Base-by-base conservation (phyloP, 805 yeast species). In the Cyberlindnera maritima region DNA sequence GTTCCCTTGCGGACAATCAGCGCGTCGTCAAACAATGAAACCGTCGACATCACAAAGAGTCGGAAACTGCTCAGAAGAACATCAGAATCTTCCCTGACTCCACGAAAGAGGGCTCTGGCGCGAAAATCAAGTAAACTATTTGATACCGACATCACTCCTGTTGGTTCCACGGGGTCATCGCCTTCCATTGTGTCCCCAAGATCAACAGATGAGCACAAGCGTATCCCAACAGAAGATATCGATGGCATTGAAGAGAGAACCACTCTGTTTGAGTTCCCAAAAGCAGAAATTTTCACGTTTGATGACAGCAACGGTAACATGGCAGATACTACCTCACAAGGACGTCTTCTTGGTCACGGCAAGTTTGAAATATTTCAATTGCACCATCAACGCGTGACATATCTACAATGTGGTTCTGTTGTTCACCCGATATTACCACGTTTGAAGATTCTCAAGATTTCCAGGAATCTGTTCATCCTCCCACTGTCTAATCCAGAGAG, bases 401-500 rank as follows among this genome's bases (percentile, higher is more conserved):
- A 82, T 59, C 59, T 84, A 35, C 76, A 80, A 12, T 84, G 89
- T 65, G 90, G 64, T 11, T 70, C 80, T 5, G 77, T 88, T 33
- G 77, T 86, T 2, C 86, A 86, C 59, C 95, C 96, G 4, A 75
- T 88, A 13, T 66, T 88, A 43, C 88, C 89, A 3, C 77, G 74
- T 50, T 62, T 83, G 44, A 77, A 80, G 55, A 70, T 88, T 2
- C 62, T 85, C 49, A 68, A 86, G 55, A 71, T 75, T 11, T 66
- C 68, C 19, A 52, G 48, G 39, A 70, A 69, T 41, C 76, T 74
- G 54, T 83, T 83, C 54, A 71, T 84, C 2, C 61, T 87, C 15
- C 83, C 89, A 0, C 71, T 88, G 47, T 79, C 79, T 23, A 86
- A 85, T 56, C 95, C 95, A 0, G 84, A 81, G 52, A 68, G 92